phyloP scores from a whole-genome alignment of 2,329 filamentous ascomycete species.

The Arachnopeziza araneosa region DNA sequence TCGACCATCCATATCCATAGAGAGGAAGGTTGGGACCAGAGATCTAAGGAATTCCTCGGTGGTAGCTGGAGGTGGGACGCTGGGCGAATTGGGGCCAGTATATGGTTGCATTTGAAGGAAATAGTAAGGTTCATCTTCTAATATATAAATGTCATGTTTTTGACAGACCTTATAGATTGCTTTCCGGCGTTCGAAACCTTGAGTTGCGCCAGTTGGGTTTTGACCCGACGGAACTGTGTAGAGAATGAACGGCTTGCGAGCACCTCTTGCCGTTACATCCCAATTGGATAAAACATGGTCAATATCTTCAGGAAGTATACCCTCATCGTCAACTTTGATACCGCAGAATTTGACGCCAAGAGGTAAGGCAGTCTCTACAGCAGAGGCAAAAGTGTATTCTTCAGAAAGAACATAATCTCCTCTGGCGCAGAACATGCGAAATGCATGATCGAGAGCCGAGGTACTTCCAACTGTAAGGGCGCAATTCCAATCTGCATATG shows the following conservation, averaged over 20 bases:
- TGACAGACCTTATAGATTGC: slow-evolving; percentile 61
- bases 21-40: slow-evolving; percentile 70
- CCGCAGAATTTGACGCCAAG: slow-evolving; percentile 56
- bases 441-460: slow-evolving; percentile 73
- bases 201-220: slow-evolving; percentile 71
- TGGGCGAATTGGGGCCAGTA: slow-evolving; percentile 38
- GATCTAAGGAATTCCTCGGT: slow-evolving; percentile 60
- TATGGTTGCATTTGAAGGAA: slow-evolving; percentile 63
- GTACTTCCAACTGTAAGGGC: slow-evolving; percentile 83
- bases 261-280: slow-evolving; percentile 51
- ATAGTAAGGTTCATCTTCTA: slow-evolving; percentile 74
- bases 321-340: slow-evolving; percentile 61
- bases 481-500: slow-evolving; percentile 86
- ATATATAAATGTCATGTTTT: slow-evolving; percentile 65
- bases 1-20: slow-evolving; percentile 78
- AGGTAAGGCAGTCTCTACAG: slow-evolving; percentile 59
- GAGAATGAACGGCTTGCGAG: slow-evolving; percentile 59
- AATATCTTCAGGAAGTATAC: slow-evolving; percentile 55
- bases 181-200: slow-evolving; percentile 50
- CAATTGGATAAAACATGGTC: slow-evolving; percentile 60
- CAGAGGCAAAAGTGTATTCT: slow-evolving; percentile 80
- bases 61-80: slow-evolving; percentile 49
- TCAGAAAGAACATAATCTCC: slow-evolving; percentile 80
- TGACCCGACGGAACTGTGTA: slow-evolving; percentile 71
- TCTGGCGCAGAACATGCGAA: slow-evolving; percentile 74